phyloP scores from a whole-genome alignment of 2,329 filamentous ascomycete genomes.

The Fusarium begoniae region DNA sequence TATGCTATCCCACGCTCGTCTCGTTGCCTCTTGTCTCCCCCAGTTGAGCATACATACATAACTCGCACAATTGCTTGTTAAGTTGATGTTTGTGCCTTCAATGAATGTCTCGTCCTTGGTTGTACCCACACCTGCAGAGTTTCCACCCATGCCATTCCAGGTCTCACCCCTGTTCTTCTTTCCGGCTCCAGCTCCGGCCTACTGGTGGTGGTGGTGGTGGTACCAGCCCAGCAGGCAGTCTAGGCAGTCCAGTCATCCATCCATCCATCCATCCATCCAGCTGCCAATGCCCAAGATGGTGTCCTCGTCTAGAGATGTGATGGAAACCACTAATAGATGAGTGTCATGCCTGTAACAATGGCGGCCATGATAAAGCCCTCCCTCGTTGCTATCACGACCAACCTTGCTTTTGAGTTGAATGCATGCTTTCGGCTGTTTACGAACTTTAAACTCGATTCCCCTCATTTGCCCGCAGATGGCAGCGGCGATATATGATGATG shows the following conservation, averaged over 20 bases:
- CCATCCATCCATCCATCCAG: slow-evolving; percentile 2
- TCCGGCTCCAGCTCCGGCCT: slow-evolving; percentile 40
- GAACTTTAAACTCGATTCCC: not conserved
- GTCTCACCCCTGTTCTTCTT: slow-evolving; percentile 30
- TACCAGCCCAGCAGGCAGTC: slow-evolving; percentile 7
- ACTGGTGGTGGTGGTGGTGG: slow-evolving; percentile 29
- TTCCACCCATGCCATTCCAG: slow-evolving; percentile 15
- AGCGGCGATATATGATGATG: not conserved
- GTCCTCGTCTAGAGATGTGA: slow-evolving; percentile 17
- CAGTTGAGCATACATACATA: slow-evolving; percentile 1
- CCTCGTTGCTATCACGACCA: not conserved
- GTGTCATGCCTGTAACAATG: not conserved
- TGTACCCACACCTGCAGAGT: slow-evolving; percentile 17
- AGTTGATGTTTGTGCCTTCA: slow-evolving; percentile 26
- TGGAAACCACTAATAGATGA: slow-evolving; percentile 8
- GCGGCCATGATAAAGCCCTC: not conserved
- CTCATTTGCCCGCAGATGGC: not conserved
- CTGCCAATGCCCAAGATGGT: slow-evolving; percentile 28
- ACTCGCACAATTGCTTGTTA: slow-evolving; percentile 29
- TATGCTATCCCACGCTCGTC: not conserved
- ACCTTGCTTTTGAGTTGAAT: not conserved
- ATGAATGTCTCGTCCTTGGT: slow-evolving; percentile 21
- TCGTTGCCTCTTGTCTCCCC: slow-evolving; percentile 32
- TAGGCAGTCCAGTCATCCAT: not conserved
- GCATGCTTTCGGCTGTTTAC: not conserved